These are phyloP conservation scores for Schrenkiella parvula DNA, from an alignment of 345 rosid genomes.

Conservation along the genomic window DNA sequence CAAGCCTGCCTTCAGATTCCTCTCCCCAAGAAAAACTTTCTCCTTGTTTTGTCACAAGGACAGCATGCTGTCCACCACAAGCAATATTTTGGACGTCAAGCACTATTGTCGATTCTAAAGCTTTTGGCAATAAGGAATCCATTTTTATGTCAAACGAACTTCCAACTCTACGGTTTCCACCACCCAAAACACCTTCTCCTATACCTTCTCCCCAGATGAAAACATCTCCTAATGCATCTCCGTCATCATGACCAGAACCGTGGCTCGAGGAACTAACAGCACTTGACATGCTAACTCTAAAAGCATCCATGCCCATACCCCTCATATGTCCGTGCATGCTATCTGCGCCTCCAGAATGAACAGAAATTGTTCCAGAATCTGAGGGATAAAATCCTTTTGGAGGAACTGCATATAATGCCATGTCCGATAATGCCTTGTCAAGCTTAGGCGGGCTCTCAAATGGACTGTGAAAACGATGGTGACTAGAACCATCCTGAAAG, in stretches of 20 bases:
- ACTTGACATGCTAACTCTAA: constrained; percentile 96
- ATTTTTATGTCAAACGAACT: constrained; percentile 29
- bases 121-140: constrained; percentile 48
- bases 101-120: constrained; percentile 44
- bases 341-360: constrained; percentile 94
- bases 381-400: constrained; percentile 79
- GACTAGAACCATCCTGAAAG: constrained; percentile 69
- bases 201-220: constrained; percentile 55
- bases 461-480: constrained; percentile 81
- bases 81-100: constrained; percentile 49
- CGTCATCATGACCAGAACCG: constrained; percentile 48
- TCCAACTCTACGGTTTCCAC: constrained; percentile 33
- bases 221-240: constrained; percentile 48
- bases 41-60: constrained; percentile 49
- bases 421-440: constrained; percentile 86
- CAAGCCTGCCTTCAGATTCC: constrained; percentile 63
- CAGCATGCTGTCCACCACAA: constrained; percentile 56
- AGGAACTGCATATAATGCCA: constrained; percentile 69
- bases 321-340: constrained; percentile 84
- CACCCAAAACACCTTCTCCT: constrained; percentile 40
- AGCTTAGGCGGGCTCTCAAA: constrained; percentile 95
- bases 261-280: constrained; percentile 55
- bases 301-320: constrained; percentile 68
- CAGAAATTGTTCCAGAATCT: constrained; percentile 80
- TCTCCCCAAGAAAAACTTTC: constrained; percentile 58